Percentiles rank a stretch among this genome's conserved stretches.
phyloP scores from a whole-genome alignment of 2,329 filamentous ascomycete genomes.

The Sporothrix variecibatus region DNA sequence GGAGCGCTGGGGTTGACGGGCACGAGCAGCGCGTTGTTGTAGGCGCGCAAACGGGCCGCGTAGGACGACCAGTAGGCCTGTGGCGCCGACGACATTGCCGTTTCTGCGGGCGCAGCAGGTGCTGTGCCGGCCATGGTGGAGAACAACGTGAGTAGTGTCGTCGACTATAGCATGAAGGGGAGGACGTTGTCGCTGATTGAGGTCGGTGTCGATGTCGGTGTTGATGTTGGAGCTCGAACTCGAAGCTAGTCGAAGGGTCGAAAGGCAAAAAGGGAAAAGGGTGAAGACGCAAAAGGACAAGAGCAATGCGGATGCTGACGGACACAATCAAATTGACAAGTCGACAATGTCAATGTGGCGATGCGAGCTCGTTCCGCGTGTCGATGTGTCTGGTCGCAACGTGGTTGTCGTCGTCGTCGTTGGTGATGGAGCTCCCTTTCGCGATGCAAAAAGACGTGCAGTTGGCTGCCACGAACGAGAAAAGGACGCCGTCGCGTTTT shows the following conservation, averaged over 20 bases:
- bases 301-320: neutral
- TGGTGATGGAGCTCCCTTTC: neutral
- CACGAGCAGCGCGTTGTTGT: slow-evolving; percentile 87
- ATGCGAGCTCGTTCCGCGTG: neutral
- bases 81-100: slow-evolving; percentile 50
- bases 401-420: neutral
- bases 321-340: neutral
- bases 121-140: slow-evolving; percentile 18
- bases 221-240: neutral
- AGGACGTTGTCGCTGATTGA: neutral
- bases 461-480: neutral
- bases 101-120: neutral
- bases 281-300: neutral
- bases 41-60: slow-evolving; percentile 84
- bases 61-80: slow-evolving; percentile 91
- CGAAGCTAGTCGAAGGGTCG: neutral
- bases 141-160: neutral
- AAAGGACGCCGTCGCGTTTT: slow-evolving; percentile 23
- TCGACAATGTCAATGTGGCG: neutral
- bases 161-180: neutral
- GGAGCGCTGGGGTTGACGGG: slow-evolving; percentile 74
- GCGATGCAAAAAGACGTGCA: slow-evolving; percentile 15
- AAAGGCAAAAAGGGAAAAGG: neutral
- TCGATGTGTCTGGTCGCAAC: neutral
- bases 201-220: neutral